Evolutionary conservation across 2,329 filamentous ascomycete genomes (phyloP).

Genomic region (Aaosphaeria pasadenensis): DNA sequence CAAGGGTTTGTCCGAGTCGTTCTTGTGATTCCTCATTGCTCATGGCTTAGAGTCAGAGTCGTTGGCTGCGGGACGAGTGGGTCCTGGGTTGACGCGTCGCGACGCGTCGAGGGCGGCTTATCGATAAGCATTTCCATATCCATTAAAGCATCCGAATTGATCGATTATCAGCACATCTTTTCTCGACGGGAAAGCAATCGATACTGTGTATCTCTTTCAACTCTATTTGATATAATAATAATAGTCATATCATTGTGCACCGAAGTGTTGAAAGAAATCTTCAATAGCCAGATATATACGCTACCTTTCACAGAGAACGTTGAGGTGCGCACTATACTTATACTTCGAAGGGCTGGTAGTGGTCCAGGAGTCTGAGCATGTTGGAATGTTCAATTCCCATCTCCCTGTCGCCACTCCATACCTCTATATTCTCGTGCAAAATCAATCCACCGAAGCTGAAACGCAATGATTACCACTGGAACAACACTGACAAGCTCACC

Average conservation of each 20-base stretch:
- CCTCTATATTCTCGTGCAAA: conserved; percentile 19
- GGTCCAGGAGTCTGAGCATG: too few relatives aligned
- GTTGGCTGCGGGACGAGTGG: neutral
- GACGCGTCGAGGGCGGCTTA: conserved; percentile 1
- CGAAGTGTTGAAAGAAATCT: too few relatives aligned
- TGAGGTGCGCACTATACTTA: too few relatives aligned
- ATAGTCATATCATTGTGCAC: too few relatives aligned
- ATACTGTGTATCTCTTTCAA: too few relatives aligned
- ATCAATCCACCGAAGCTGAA: conserved; percentile 43
- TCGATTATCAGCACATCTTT: too few relatives aligned
- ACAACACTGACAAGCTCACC: conserved; percentile 73
- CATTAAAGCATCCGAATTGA: neutral
- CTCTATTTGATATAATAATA: too few relatives aligned
- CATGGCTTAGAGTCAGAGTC: conserved; percentile 27
- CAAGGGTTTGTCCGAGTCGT: conserved; percentile 2
- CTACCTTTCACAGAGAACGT: too few relatives aligned
- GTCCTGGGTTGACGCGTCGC: conserved; percentile 1
- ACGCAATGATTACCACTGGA: conserved; percentile 62
- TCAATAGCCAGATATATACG: too few relatives aligned
- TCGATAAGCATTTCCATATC: neutral
- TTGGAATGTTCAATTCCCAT: too few relatives aligned
- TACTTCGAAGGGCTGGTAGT: too few relatives aligned
- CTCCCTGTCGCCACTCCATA: conserved; percentile 4
- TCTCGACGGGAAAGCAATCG: too few relatives aligned
- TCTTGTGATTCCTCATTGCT: conserved; percentile 19